Conservation (phyloP, 495 filamentous ascomycete genomes). For the Lasiosphaeris hirsuta region DNA sequence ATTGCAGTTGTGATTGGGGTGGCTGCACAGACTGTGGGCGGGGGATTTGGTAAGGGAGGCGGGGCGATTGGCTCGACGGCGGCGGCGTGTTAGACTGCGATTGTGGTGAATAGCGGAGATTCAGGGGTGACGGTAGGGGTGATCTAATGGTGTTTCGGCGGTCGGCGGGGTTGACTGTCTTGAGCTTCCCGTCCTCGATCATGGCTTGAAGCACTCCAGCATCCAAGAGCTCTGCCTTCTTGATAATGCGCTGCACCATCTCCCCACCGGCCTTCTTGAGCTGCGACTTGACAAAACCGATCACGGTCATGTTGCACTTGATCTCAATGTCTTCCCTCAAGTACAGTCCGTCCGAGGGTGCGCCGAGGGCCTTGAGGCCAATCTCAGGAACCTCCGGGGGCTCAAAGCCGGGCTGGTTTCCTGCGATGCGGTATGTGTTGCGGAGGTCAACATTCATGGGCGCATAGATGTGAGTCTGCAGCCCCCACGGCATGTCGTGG, state of each 20-base stretch:
- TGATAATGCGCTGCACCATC: conserved; percentile 64
- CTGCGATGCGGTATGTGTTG: conserved; percentile 52
- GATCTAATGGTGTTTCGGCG: conserved; percentile 29
- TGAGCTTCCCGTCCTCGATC: conserved; percentile 49
- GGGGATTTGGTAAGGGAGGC: conserved; percentile 40
- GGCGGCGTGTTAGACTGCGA: conserved; percentile 24
- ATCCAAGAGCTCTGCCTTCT: conserved; percentile 57
- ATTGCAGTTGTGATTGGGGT: conserved; percentile 1
- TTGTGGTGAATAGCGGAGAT: conserved; percentile 20
- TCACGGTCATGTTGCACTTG: conserved; percentile 65
- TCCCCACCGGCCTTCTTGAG: conserved; percentile 62
- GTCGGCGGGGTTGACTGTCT: conserved; percentile 46
- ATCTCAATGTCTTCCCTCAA: conserved; percentile 74
- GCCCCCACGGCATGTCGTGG: conserved; percentile 64
- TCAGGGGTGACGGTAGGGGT: conserved; percentile 33
- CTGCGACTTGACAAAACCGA: conserved; percentile 65
- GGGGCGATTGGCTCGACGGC: conserved; percentile 33
- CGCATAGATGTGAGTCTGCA: conserved; percentile 72
- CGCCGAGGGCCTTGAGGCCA: conserved; percentile 45
- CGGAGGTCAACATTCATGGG: conserved; percentile 54
- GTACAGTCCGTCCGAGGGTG: conserved; percentile 64
- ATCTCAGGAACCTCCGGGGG: conserved; percentile 55
- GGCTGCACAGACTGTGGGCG: conserved; percentile 29
- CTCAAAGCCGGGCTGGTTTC: conserved; percentile 61
- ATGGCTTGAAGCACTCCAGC: conserved; percentile 47